Evolutionary conservation across 2,329 filamentous ascomycete species (phyloP), one percentile per base, ranked within the genome.

Genomic region (Saccharata proteae): DNA sequence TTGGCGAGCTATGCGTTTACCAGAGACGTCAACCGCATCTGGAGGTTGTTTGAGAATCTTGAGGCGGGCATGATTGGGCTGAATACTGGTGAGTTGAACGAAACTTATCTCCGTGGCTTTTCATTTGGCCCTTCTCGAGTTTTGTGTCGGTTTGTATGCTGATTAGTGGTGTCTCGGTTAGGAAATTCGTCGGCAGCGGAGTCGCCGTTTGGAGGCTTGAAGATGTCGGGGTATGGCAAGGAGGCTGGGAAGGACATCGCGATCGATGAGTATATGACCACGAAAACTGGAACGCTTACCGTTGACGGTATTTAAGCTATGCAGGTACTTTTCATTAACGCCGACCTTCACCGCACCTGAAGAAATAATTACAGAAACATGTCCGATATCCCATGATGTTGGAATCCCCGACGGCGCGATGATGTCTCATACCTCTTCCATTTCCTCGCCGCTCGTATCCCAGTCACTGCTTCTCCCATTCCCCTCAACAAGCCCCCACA

Each of bases 31-130:
- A 72, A 78, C 45, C 69, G 74, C 0, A 62, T 71, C 30, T 77
- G 74, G 69, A 61, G 76, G 36, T 54, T 80, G 46, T 57, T 79
- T 35, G 75, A 80, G 59, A 75, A 71, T 40, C 49, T 80, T 19
- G 74, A 80, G 47, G 74, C 75, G 4, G 75, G 74, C 3, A 80
- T 79, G 75, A 74, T 80, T 44, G 75, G 74, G 10, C 57, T 76
- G 55, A 76, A 76, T 42, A 72, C 67, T 34, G 67, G 70, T 60
- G 45, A 44, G 51, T 37, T 7, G 9, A 15, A 10, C 12, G 6
- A 9, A 11, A 20, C 12, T n/a, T 14, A 6, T 5, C 16, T 16
- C 10, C 15, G 11, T 17, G 14, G 25, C 26, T 17, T 20, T 26
- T 13, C 16, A 16, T 4, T 3, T 16, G 4, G 4, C 16, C 4